Conservation (phyloP, 2,329 filamentous ascomycete genomes). For the Diaporthe citri region DNA sequence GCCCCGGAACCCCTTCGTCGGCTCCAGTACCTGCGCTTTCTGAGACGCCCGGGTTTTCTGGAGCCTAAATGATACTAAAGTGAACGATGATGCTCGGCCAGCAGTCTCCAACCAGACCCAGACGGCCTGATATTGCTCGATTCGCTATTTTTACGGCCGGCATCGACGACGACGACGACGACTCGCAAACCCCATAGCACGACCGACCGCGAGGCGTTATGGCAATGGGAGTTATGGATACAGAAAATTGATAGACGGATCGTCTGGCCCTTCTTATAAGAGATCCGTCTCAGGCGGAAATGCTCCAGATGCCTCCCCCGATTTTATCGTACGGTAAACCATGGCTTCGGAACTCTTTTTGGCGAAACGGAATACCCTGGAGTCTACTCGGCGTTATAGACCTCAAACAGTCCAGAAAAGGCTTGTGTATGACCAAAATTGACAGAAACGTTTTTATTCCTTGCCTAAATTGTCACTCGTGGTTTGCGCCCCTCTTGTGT, state of each 20-base stretch:
- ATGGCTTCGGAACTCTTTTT: not conserved
- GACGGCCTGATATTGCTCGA: not conserved
- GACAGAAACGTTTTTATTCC: not conserved
- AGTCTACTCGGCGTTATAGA: slow-evolving; percentile 28
- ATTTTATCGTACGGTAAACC: not conserved
- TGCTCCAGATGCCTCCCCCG: not conserved
- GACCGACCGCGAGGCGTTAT: not conserved
- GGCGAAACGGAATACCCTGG: slow-evolving; percentile 25
- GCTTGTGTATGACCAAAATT: not conserved
- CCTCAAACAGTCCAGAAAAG: not conserved
- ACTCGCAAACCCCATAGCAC: not conserved
- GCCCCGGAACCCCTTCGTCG: not conserved
- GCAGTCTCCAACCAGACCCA: too few relatives aligned
- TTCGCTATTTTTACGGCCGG: not conserved
- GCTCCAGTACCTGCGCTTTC: not conserved
- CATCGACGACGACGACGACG: not conserved
- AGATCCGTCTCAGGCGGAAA: not conserved
- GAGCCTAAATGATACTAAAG: not conserved
- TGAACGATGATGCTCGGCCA: not conserved
- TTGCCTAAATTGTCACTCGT: not conserved
- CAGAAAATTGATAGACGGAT: not conserved
- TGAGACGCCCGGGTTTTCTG: not conserved
- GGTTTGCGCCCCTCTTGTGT: not conserved
- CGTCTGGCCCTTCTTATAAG: not conserved
- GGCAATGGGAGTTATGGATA: not conserved